These are phyloP conservation scores for Penicillium olsonii DNA, from an alignment of 2,329 filamentous ascomycete species.

Conservation along the genomic window DNA sequence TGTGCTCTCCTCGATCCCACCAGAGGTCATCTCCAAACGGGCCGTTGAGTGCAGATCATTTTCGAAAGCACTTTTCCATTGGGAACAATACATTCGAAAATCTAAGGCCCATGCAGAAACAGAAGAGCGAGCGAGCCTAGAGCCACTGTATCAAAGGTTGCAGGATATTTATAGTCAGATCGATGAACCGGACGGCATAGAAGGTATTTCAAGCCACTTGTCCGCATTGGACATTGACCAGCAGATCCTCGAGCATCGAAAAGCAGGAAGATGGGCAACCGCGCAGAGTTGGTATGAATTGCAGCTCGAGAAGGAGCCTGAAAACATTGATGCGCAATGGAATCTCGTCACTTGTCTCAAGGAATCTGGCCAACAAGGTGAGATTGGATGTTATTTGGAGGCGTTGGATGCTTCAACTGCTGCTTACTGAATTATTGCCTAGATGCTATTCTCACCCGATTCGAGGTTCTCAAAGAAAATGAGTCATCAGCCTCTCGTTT, in stretches of 20 bases:
- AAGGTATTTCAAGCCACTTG: conserved; percentile 87
- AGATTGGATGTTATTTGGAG: conserved; percentile 6
- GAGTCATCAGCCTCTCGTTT: conserved; percentile 61
- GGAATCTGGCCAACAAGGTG: conserved; percentile 93
- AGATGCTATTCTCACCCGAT: conserved; percentile 85
- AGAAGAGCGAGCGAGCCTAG: conserved; percentile 54
- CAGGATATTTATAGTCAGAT: conserved; percentile 97
- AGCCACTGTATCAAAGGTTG: conserved; percentile 71
- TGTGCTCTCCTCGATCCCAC: conserved; percentile 68
- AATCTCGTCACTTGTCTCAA: conserved; percentile 85
- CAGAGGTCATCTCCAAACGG: conserved; percentile 73
- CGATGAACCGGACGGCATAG: conserved; percentile 94
- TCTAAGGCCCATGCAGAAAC: conserved; percentile 47
- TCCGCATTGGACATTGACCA: conserved; percentile 88
- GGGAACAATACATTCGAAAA: conserved; percentile 83
- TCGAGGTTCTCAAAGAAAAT: conserved; percentile 69
- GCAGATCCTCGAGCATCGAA: conserved; percentile 88
- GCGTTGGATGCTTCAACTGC: background rate
- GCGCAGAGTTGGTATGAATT: conserved; percentile 98
- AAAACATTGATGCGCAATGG: conserved; percentile 74
- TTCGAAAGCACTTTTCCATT: conserved; percentile 86
- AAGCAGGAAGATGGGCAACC: conserved; percentile 88
- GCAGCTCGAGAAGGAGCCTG: conserved; percentile 75
- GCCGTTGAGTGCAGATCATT: conserved; percentile 95
- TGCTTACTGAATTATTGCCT: background rate